These are phyloP conservation scores for Lactarius hengduanensis DNA, from an alignment of 768 basidiomycete species.

Conservation along the genomic window DNA sequence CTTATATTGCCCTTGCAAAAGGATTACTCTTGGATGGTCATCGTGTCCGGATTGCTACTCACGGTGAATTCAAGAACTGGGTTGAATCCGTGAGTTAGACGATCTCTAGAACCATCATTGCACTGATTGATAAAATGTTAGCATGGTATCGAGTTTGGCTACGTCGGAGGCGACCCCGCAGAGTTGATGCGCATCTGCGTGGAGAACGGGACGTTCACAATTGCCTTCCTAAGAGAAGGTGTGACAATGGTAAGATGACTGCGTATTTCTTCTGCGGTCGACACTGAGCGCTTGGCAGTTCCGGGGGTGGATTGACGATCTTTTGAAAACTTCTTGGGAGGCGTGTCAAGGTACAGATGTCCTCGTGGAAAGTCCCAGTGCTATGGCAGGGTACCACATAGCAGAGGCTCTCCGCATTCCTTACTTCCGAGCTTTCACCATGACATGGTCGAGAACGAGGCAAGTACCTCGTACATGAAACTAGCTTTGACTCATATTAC, in stretches of 20 bases:
- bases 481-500: conserved; percentile 5
- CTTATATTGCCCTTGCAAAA: conserved; percentile 94
- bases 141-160: conserved; percentile 96
- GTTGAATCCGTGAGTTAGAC: conserved; percentile 74
- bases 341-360: conserved; percentile 95
- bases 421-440: conserved; percentile 94
- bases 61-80: conserved; percentile 94
- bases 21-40: conserved; percentile 91
- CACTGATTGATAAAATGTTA: conserved; percentile 35
- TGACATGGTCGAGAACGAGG: conserved; percentile 97
- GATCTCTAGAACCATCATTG: no score
- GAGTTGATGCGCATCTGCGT: conserved; percentile 98
- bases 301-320: conserved; percentile 96
- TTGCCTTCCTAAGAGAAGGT: conserved; percentile 91
- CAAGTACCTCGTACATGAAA: conserved; percentile 30
- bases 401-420: conserved; percentile 93
- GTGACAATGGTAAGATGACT: conserved; percentile 63
- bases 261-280: conserved; percentile 8
- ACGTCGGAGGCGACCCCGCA: conserved; percentile 95
- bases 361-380: conserved; percentile 91
- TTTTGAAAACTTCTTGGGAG: conserved; percentile 93
- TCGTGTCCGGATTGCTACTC: conserved; percentile 85
- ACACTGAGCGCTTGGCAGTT: conserved; percentile 52
- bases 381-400: conserved; percentile 97
- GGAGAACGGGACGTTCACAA: conserved; percentile 96